A percentile compares a stretch with the other conserved stretches of the same genome.
These are phyloP conservation scores for Sporothrix dimorphospora DNA, from an alignment of 2,329 filamentous ascomycete species.

Conservation along the genomic window DNA sequence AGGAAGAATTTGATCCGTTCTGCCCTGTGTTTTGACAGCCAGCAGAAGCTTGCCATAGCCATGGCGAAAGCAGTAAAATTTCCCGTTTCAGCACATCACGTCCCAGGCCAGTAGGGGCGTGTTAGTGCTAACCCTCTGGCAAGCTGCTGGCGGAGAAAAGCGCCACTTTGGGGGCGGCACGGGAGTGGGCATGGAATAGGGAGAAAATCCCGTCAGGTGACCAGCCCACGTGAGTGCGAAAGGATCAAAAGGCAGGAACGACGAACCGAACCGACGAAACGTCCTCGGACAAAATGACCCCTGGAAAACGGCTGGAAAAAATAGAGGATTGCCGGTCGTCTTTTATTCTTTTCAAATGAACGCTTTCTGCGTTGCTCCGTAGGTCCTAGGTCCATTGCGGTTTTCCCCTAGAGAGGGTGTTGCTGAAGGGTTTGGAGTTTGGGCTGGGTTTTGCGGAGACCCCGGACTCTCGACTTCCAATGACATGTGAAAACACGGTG, in stretches of 20 bases:
- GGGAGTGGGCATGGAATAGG: background rate
- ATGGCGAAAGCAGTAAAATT: background rate
- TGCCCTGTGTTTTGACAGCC: background rate
- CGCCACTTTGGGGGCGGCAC: slow-evolving; percentile 1
- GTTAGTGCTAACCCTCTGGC: background rate
- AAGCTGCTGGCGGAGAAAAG: slow-evolving; percentile 6
- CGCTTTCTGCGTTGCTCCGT: background rate
- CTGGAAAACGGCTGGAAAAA: background rate
- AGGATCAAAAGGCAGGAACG: background rate
- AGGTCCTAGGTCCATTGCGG: background rate
- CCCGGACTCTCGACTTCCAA: slow-evolving; percentile 26
- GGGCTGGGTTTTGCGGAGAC: slow-evolving; percentile 28
- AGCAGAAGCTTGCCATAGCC: background rate
- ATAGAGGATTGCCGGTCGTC: background rate
- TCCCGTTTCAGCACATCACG: slow-evolving; percentile 4
- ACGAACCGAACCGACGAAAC: slow-evolving; percentile 6
- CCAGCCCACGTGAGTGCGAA: background rate
- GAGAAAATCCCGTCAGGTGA: background rate
- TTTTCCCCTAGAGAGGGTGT: background rate
- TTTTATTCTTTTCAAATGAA: background rate
- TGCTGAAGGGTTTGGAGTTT: background rate
- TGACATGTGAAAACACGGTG: slow-evolving; percentile 29
- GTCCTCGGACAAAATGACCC: slow-evolving; percentile 1
- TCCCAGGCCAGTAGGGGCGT: background rate
- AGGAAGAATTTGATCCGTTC: background rate